Percentiles rank a stretch among this genome's conserved stretches.
phyloP scores from a whole-genome alignment of 148 eudicot genomes.

The Nepenthes gracilis region DNA sequence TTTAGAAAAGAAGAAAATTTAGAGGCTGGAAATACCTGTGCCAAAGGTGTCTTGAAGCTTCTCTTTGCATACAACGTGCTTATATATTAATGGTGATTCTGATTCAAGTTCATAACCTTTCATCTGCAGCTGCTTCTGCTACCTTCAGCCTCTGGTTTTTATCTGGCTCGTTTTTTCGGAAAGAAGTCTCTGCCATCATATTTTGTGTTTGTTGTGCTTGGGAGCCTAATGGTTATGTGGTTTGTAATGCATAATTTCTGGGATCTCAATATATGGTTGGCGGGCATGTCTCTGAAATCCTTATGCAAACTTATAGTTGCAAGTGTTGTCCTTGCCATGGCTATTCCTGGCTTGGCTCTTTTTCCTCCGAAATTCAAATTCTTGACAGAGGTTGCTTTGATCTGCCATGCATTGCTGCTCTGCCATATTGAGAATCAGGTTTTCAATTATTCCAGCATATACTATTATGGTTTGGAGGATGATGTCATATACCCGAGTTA shows the following conservation, averaged over 20 bases:
- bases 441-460: conserved; percentile 75
- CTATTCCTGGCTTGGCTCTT: conserved; percentile 85
- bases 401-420: conserved; percentile 70
- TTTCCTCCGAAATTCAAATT: conserved; percentile 66
- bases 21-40: no score
- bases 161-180: conserved; percentile 78
- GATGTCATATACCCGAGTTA: conserved; percentile 97
- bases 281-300: conserved; percentile 92
- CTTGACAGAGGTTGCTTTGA: conserved; percentile 72
- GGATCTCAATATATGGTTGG: conserved; percentile 96
- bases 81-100: not conserved
- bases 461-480: conserved; percentile 82
- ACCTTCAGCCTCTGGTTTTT: conserved; percentile 80
- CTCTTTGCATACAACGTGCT: not conserved
- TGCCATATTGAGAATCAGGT: conserved; percentile 91
- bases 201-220: conserved; percentile 80
- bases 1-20: no score
- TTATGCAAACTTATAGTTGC: conserved; percentile 86
- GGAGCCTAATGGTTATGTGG: conserved; percentile 88
- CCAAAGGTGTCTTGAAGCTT: no score
- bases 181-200: conserved; percentile 85
- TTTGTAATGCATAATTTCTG: conserved; percentile 92
- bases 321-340: conserved; percentile 71
- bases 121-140: conserved; percentile 83
- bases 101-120: conserved; percentile 13